Percentiles rank a stretch among this genome's conserved stretches.
These are phyloP conservation scores for Globisporangium canariense DNA, from an alignment of 352 stramenopile species.

Conservation along the genomic window DNA sequence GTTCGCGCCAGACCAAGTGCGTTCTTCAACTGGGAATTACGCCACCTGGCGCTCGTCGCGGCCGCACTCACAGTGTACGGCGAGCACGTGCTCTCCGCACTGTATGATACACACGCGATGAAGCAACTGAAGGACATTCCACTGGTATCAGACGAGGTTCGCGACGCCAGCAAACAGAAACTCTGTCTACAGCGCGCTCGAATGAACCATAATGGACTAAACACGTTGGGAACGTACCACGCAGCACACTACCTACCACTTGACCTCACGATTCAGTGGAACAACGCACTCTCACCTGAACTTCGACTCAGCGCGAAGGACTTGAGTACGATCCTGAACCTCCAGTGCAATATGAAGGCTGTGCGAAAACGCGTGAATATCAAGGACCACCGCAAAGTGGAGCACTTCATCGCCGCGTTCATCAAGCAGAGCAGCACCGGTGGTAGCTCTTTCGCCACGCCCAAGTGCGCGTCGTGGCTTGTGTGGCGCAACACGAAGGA, in stretches of 20 bases:
- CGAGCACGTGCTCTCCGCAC: slow-evolving; percentile 4
- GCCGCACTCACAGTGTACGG: slow-evolving; percentile 6
- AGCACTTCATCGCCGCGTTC: slow-evolving; percentile 14
- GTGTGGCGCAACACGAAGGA: slow-evolving; percentile 8
- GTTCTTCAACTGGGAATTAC: slow-evolving; percentile 10
- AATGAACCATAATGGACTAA: background rate
- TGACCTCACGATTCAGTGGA: slow-evolving; percentile 16
- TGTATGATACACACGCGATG: slow-evolving; percentile 7
- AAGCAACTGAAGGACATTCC: slow-evolving; percentile 9
- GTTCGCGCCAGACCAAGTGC: background rate
- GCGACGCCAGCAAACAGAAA: slow-evolving; percentile 4
- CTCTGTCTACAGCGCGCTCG: slow-evolving; percentile 7
- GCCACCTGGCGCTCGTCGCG: slow-evolving; percentile 12
- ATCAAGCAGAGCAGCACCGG: background rate
- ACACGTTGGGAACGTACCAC: background rate
- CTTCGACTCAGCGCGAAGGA: background rate
- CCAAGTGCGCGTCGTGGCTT: slow-evolving; percentile 8
- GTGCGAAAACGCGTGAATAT: slow-evolving; percentile 8
- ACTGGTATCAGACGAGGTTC: slow-evolving; percentile 12
- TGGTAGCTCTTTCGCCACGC: background rate
- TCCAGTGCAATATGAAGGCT: slow-evolving; percentile 10
- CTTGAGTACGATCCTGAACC: slow-evolving; percentile 6
- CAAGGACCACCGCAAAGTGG: slow-evolving; percentile 13
- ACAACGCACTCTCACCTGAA: slow-evolving; percentile 1
- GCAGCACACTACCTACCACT: slow-evolving; percentile 14